phyloP scores from a whole-genome alignment of 2,329 filamentous ascomycete genomes.

The Periconia macrospinosa region DNA sequence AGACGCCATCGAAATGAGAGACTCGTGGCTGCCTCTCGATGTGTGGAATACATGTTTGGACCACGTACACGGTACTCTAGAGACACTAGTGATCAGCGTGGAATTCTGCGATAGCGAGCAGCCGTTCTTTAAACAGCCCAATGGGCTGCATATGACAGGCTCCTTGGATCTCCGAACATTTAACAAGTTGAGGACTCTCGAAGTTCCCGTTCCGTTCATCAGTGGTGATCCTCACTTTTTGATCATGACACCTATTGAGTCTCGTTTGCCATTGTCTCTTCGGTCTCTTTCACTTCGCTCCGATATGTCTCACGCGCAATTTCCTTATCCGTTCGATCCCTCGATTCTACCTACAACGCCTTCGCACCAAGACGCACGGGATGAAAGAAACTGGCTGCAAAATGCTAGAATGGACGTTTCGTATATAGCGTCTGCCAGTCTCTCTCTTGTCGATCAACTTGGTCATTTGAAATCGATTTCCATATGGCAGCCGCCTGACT shows the following conservation, averaged over 20 bases:
- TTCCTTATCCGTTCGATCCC: conserved; percentile 18
- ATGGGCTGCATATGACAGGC: conserved; percentile 16
- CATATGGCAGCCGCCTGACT: conserved; percentile 31
- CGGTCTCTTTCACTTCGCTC: conserved; percentile 24
- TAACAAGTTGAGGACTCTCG: conserved; percentile 23
- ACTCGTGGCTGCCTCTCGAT: conserved; percentile 15
- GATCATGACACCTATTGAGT: conserved; percentile 22
- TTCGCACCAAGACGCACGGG: conserved; percentile 18
- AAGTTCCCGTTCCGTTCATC: conserved; percentile 27
- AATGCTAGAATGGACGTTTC: conserved; percentile 31
- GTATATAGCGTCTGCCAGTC: conserved; percentile 23
- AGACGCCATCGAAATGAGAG: not conserved
- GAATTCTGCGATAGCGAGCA: conserved; percentile 22
- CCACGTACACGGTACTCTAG: conserved; percentile 12
- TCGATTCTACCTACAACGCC: conserved; percentile 17
- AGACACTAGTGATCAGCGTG: conserved; percentile 21
- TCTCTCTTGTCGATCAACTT: conserved; percentile 20
- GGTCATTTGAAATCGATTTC: conserved; percentile 22
- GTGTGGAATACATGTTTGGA: conserved; percentile 19
- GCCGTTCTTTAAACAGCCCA: conserved; percentile 25
- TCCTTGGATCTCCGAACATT: conserved; percentile 26
- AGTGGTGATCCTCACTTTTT: conserved; percentile 25
- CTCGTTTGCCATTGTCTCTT: conserved; percentile 24
- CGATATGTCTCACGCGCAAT: conserved; percentile 29
- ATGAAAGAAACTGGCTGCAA: conserved; percentile 12